Conservation (phyloP, 805 yeast genomes). For the Spathaspora gorwiae region DNA sequence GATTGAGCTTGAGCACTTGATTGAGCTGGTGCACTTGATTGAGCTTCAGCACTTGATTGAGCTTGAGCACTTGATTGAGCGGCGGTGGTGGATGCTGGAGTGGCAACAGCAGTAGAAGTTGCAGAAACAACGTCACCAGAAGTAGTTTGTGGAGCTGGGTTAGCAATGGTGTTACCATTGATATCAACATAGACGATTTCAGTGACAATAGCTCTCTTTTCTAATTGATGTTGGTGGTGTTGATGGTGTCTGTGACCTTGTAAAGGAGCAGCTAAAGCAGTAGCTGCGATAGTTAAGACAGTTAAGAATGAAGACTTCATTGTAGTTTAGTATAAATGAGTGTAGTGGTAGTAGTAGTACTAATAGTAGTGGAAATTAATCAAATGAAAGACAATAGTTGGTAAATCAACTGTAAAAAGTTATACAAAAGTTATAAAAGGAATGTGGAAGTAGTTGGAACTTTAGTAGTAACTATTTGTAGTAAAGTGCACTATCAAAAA, state of each 20-base stretch:
- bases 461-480: too few relatives aligned
- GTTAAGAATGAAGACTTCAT: slow-evolving; percentile 27
- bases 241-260: slow-evolving; percentile 31
- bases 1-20: background rate
- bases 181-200: slow-evolving; percentile 31
- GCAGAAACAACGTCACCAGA: slow-evolving; percentile 10
- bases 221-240: slow-evolving; percentile 19
- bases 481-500: too few relatives aligned
- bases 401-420: background rate
- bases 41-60: background rate
- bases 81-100: slow-evolving; percentile 6
- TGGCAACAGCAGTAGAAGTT: slow-evolving; percentile 7
- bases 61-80: slow-evolving; percentile 5
- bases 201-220: slow-evolving; percentile 39
- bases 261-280: slow-evolving; percentile 31
- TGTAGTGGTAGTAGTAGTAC: background rate
- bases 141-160: slow-evolving; percentile 8
- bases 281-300: slow-evolving; percentile 22
- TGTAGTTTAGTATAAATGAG: background rate
- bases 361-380: background rate
- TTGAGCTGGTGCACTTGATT: slow-evolving; percentile 6
- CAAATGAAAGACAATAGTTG: slow-evolving; percentile 12
- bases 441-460: background rate
- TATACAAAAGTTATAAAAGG: background rate
- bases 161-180: slow-evolving; percentile 34